Evolutionary conservation across 2,329 filamentous ascomycete genomes (phyloP).

Genomic region (Mariannaea elegans): DNA sequence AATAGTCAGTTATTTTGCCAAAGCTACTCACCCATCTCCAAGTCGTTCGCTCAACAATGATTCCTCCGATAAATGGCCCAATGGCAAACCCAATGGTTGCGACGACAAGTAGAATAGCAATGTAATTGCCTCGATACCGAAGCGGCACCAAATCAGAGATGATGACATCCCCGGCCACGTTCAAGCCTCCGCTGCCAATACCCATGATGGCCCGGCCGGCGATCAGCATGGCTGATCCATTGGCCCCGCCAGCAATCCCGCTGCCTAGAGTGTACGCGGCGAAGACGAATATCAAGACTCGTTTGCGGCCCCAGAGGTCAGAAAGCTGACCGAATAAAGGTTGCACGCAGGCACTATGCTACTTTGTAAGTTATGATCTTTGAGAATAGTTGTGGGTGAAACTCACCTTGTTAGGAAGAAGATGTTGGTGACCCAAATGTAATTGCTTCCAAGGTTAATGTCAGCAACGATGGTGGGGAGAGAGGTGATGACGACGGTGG

Average conservation of each 20-base stretch:
- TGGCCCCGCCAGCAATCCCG: conserved; percentile 54
- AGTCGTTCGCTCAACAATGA: conserved; percentile 38
- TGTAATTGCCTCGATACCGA: conserved; percentile 54
- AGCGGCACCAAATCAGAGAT: conserved; percentile 59
- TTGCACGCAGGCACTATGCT: conserved; percentile 46
- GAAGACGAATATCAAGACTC: conserved; percentile 51
- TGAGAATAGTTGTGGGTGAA: no score
- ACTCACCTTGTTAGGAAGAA: conserved; percentile 38
- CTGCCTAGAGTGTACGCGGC: conserved; percentile 61
- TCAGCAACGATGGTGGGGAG: conserved; percentile 39
- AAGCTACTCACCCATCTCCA: conserved; percentile 50
- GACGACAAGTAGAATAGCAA: conserved; percentile 45
- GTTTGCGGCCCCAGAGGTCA: conserved; percentile 62
- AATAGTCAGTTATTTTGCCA: no score
- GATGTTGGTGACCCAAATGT: conserved; percentile 43
- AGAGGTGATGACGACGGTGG: conserved; percentile 39
- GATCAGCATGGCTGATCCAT: conserved; percentile 53
- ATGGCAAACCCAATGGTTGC: conserved; percentile 47
- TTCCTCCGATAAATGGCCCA: conserved; percentile 46
- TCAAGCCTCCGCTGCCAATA: conserved; percentile 38
- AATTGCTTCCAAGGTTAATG: conserved; percentile 34
- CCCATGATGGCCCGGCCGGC: conserved; percentile 55
- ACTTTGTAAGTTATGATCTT: neutral
- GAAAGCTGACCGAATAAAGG: conserved; percentile 60
- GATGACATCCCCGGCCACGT: conserved; percentile 46